phyloP scores from a whole-genome alignment of 2,329 filamentous ascomycete genomes.

The Sporothrix euskadiensis region DNA sequence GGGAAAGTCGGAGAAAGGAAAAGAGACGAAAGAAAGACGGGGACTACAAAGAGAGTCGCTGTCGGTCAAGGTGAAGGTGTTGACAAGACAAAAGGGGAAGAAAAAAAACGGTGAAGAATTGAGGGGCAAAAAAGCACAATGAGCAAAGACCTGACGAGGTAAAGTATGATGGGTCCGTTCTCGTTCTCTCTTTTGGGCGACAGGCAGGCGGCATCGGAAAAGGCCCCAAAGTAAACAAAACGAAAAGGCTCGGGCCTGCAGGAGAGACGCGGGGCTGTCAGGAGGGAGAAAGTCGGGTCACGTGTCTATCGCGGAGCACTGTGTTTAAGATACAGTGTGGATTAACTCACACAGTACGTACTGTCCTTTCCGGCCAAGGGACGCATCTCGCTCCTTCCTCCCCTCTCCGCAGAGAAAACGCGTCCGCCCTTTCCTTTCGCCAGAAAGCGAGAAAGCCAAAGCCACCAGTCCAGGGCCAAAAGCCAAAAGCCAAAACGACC shows the following conservation, averaged over 20 bases:
- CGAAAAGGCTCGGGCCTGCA: constrained; percentile 31
- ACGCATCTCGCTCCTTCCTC: neutral
- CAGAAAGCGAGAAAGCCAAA: neutral
- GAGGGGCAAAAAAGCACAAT: constrained; percentile 15
- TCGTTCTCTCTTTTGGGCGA: neutral
- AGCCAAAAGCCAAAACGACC: constrained; percentile 11
- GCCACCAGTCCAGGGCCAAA: constrained; percentile 1
- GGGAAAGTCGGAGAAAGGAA: neutral
- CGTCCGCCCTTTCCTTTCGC: constrained; percentile 15
- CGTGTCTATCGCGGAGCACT: neutral
- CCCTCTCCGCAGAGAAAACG: constrained; percentile 21
- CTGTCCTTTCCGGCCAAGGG: constrained; percentile 13
- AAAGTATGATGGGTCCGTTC: constrained; percentile 13
- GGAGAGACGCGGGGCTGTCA: constrained; percentile 12
- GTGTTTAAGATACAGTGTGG: neutral
- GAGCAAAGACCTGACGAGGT: constrained; percentile 11
- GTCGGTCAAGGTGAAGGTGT: neutral
- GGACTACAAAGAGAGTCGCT: neutral
- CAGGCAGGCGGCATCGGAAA: constrained; percentile 26
- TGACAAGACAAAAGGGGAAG: neutral
- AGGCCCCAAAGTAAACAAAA: constrained; percentile 34
- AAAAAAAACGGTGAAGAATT: constrained; percentile 22
- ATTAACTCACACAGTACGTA: neutral
- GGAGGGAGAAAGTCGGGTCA: neutral
- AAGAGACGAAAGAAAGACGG: neutral